Evolutionary conservation across 306 rosid genomes (phyloP).

Genomic region (Citrullus amarus): DNA sequence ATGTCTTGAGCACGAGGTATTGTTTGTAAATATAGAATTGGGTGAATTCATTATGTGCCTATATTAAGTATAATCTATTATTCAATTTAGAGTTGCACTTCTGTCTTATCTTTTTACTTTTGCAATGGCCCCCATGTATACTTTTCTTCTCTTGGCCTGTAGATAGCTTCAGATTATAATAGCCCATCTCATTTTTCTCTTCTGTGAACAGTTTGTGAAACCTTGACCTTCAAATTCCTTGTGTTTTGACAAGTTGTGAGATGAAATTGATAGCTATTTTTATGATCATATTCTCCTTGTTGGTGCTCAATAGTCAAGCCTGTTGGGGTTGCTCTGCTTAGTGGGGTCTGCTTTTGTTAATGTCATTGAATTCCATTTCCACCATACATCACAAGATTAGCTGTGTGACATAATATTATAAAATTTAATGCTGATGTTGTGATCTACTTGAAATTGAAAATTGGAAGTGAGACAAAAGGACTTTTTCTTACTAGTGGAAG

Average conservation of each 20-base stretch:
- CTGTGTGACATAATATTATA: background rate
- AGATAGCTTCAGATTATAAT: background rate
- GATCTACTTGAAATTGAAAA: background rate
- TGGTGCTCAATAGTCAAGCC: background rate
- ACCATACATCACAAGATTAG: background rate
- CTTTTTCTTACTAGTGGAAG: background rate
- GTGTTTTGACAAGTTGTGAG: background rate
- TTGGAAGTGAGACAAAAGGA: background rate
- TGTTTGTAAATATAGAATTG: conserved; percentile 7
- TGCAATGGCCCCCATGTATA: background rate
- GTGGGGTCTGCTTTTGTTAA: background rate
- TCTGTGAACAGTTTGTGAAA: background rate
- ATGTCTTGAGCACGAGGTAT: conserved; percentile 11
- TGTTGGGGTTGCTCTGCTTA: background rate
- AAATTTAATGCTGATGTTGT: background rate
- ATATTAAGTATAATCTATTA: background rate
- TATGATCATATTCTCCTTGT: background rate
- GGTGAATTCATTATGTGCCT: background rate
- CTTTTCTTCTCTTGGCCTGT: background rate
- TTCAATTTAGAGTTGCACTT: background rate
- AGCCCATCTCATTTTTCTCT: background rate
- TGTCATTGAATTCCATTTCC: background rate
- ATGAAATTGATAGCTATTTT: background rate
- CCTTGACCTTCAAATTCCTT: background rate
- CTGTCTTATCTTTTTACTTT: background rate